Evolutionary conservation across 2,329 filamentous ascomycete species (phyloP).

Genomic region (Fusarium setosum): DNA sequence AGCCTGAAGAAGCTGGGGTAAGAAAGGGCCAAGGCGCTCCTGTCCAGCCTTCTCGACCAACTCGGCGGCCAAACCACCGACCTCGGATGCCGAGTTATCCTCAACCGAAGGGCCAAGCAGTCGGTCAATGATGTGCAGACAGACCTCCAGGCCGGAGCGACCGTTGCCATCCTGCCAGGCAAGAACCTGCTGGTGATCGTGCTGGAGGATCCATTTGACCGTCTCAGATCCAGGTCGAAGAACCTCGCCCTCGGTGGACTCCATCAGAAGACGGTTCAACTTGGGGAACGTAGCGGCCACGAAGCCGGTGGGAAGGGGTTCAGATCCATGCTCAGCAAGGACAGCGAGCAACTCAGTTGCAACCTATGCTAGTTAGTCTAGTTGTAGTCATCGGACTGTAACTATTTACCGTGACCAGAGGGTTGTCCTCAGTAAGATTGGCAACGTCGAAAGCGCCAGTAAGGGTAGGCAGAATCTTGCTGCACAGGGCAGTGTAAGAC

Average conservation of each 20-base stretch:
- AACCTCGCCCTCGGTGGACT: conserved; percentile 87
- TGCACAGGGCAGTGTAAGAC: conserved; percentile 81
- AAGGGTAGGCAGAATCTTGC: conserved; percentile 87
- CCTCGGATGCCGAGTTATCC: conserved; percentile 94
- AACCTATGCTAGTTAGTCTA: conserved; percentile 59
- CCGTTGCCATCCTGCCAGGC: conserved; percentile 84
- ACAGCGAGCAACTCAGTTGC: conserved; percentile 87
- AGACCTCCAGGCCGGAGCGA: conserved; percentile 87
- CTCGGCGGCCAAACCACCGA: conserved; percentile 92
- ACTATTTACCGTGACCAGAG: conserved; percentile 76
- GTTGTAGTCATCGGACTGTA: not conserved
- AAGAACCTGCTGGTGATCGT: conserved; percentile 91
- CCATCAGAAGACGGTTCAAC: conserved; percentile 83
- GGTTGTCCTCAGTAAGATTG: conserved; percentile 84
- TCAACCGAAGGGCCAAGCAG: conserved; percentile 86
- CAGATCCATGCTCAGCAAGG: conserved; percentile 83
- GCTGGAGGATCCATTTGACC: conserved; percentile 88
- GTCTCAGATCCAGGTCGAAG: conserved; percentile 87
- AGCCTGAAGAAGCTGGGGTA: conserved; percentile 88
- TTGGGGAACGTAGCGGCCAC: conserved; percentile 89
- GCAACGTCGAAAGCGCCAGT: conserved; percentile 92
- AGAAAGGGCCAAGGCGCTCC: conserved; percentile 88
- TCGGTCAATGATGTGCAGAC: conserved; percentile 91
- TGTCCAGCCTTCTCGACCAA: conserved; percentile 95
- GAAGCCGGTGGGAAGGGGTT: conserved; percentile 88